Percentiles rank a stretch among this genome's conserved stretches.
These are phyloP conservation scores for Boletus bicolor DNA, from an alignment of 768 basidiomycete species.

Conservation along the genomic window DNA sequence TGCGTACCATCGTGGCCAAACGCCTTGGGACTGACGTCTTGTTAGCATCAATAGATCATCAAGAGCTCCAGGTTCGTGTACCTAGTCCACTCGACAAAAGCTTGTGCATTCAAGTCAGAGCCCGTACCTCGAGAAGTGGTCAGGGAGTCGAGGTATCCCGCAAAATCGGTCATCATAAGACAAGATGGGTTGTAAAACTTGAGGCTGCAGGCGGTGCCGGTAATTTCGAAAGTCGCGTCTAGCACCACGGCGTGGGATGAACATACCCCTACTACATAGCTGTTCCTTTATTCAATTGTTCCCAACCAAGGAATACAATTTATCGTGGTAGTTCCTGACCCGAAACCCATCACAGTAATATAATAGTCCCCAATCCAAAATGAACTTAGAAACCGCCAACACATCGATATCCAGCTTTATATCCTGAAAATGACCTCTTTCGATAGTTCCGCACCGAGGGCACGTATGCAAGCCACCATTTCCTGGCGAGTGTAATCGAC, in stretches of 20 bases:
- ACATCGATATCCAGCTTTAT: conserved; percentile 5
- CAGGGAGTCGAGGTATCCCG: conserved; percentile 21
- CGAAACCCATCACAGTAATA: neutral
- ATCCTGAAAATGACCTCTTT: conserved; percentile 38
- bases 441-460: conserved; percentile 43
- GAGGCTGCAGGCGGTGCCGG: neutral
- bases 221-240: neutral
- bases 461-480: conserved; percentile 42
- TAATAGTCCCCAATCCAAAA: neutral
- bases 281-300: neutral
- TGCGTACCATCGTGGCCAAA: conserved; percentile 18
- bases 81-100: conserved; percentile 26
- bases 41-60: conserved; percentile 15
- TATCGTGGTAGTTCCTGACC: neutral
- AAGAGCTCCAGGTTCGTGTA: conserved; percentile 5
- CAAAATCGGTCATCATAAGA: conserved; percentile 22
- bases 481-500: conserved; percentile 30
- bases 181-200: neutral
- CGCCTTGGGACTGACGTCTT: conserved; percentile 13
- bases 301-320: neutral
- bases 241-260: conserved; percentile 3
- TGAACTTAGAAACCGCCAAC: neutral
- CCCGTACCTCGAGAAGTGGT: conserved; percentile 11
- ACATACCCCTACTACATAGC: neutral
- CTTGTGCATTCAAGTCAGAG: conserved; percentile 13